These are phyloP conservation scores for Populus nigra DNA, from an alignment of 345 rosid species.

Conservation along the genomic window DNA sequence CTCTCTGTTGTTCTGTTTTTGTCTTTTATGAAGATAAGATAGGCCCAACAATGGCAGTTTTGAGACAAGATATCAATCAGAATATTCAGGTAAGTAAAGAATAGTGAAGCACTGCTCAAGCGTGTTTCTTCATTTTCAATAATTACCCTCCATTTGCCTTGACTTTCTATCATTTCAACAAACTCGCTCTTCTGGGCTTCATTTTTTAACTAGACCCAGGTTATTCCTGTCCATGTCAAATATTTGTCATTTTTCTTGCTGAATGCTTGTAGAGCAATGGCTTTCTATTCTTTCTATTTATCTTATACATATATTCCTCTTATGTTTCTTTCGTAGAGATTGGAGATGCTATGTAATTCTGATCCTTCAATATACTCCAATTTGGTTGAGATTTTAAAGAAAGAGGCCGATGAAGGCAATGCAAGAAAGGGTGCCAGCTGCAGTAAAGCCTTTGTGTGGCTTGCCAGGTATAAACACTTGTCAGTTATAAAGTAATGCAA, in stretches of 20 bases:
- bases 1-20: conserved; percentile 1
- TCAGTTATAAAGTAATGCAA: neutral
- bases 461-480: conserved; percentile 56
- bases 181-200: neutral
- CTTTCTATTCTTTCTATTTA: neutral
- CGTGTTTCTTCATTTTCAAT: neutral
- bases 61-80: conserved; percentile 79
- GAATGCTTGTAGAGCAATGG: neutral
- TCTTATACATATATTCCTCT: neutral
- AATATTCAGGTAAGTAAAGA: conserved; percentile 62
- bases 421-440: conserved; percentile 57
- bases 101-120: neutral
- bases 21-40: conserved; percentile 71
- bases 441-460: conserved; percentile 85
- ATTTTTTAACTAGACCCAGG: conserved; percentile 6
- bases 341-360: conserved; percentile 57
- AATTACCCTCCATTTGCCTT: neutral
- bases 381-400: conserved; percentile 66
- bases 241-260: neutral
- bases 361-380: conserved; percentile 58
- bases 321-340: conserved; percentile 41
- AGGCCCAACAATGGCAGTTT: conserved; percentile 95
- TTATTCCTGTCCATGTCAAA: conserved; percentile 11
- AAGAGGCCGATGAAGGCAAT: conserved; percentile 59
- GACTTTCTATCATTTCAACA: conserved; percentile 8